These are phyloP conservation scores for Narthecium ossifragum DNA, from an alignment of 106 monocot species.

Conservation along the genomic window DNA sequence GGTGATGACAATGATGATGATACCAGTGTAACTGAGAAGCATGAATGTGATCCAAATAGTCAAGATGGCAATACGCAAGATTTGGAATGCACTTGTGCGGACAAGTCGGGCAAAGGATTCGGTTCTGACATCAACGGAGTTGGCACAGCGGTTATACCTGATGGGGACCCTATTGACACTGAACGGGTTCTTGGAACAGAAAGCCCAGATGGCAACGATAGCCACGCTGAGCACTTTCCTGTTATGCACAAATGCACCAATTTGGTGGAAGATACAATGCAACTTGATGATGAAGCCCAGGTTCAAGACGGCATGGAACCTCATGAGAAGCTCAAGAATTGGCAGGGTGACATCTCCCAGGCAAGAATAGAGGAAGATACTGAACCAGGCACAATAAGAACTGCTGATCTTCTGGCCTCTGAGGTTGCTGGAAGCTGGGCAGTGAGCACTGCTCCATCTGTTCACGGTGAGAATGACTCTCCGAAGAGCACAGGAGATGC, in stretches of 20 bases:
- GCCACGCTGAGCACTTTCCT: conserved; percentile 10
- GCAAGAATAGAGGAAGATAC: conserved; percentile 45
- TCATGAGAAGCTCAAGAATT: neutral
- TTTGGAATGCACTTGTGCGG: conserved; percentile 54
- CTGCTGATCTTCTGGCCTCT: conserved; percentile 82
- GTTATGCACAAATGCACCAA: conserved; percentile 33
- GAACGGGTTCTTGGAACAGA: conserved; percentile 63
- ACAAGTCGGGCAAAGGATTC: conserved; percentile 25
- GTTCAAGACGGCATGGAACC: conserved; percentile 24
- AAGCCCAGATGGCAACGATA: conserved; percentile 25
- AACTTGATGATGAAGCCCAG: conserved; percentile 43
- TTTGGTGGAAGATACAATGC: conserved; percentile 52
- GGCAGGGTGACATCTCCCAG: conserved; percentile 11
- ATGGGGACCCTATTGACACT: conserved; percentile 33
- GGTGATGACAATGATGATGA: conserved; percentile 21
- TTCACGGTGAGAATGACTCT: conserved; percentile 63
- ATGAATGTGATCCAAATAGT: conserved; percentile 32
- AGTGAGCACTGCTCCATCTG: conserved; percentile 58
- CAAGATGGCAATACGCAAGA: conserved; percentile 66
- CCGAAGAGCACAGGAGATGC: conserved; percentile 15
- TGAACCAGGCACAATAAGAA: conserved; percentile 36
- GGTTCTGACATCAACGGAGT: conserved; percentile 42
- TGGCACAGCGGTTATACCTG: conserved; percentile 30
- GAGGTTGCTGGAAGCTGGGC: conserved; percentile 95
- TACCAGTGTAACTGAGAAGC: conserved; percentile 42